Evolutionary conservation across 2,329 filamentous ascomycete genomes (phyloP).

Genomic region (Verticillium tricorpus): DNA sequence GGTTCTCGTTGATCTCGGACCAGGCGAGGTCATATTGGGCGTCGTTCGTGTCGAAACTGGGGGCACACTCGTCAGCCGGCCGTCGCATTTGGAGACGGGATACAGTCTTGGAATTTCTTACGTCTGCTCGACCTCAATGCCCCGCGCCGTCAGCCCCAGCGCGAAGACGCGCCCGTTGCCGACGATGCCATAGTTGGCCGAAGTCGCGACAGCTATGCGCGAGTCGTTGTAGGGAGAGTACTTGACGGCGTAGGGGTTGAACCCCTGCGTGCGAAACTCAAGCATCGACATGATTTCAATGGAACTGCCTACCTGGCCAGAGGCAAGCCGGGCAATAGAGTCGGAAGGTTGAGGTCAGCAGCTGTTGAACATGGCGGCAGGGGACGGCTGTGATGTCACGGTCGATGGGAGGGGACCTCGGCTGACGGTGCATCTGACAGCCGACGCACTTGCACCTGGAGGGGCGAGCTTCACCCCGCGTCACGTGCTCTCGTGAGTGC

Average conservation of each 20-base stretch:
- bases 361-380: not conserved
- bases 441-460: not conserved
- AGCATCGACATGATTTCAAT: constrained; percentile 58
- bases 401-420: not conserved
- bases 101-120: constrained; percentile 30
- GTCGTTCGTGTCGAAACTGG: constrained; percentile 92
- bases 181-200: constrained; percentile 95
- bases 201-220: constrained; percentile 80
- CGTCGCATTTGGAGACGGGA: not conserved
- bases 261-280: constrained; percentile 89
- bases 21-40: constrained; percentile 91
- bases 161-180: constrained; percentile 90
- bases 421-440: not conserved
- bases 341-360: not conserved
- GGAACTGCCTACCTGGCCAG: not conserved
- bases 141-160: constrained; percentile 75
- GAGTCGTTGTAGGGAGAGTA: constrained; percentile 99
- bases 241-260: constrained; percentile 94
- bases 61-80: constrained; percentile 1
- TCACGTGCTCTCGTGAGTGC: not conserved
- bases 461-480: not conserved
- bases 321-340: not conserved
- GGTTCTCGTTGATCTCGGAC: constrained; percentile 96
- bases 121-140: constrained; percentile 81
- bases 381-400: constrained; percentile 3